These are phyloP conservation scores for Salix exigua DNA, from an alignment of 345 rosid species.

Conservation along the genomic window DNA sequence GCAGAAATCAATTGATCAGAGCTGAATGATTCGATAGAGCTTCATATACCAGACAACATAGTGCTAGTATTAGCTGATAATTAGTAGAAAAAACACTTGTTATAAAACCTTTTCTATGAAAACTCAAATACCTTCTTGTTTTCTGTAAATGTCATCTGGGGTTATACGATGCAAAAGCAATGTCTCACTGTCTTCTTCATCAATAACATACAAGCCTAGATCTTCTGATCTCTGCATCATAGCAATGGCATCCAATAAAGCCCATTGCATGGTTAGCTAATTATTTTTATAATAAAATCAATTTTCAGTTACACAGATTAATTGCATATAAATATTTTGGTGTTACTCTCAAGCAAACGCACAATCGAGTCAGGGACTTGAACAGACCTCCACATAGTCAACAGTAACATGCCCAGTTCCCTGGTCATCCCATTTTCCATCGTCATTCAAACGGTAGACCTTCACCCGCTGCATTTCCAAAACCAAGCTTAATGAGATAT, in stretches of 20 bases:
- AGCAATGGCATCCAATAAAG: not conserved
- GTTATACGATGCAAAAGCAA: slow-evolving; percentile 75
- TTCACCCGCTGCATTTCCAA: slow-evolving; percentile 68
- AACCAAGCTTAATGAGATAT: not conserved
- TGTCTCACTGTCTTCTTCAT: slow-evolving; percentile 80
- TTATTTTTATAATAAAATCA: not conserved
- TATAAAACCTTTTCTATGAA: not conserved
- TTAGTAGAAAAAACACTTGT: not conserved
- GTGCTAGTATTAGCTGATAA: not conserved
- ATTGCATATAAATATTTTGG: not conserved
- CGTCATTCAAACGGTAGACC: slow-evolving; percentile 63
- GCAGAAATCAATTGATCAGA: not conserved
- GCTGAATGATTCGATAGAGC: not conserved
- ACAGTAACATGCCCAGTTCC: slow-evolving; percentile 85
- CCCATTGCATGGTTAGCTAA: not conserved
- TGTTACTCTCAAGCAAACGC: not conserved
- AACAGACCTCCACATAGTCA: slow-evolving; percentile 80
- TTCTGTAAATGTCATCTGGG: slow-evolving; percentile 74
- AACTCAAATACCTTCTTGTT: slow-evolving; percentile 75
- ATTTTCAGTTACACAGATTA: not conserved
- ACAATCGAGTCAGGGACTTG: not conserved
- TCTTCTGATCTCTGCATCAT: slow-evolving; percentile 71
- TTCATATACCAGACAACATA: not conserved
- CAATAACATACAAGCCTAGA: slow-evolving; percentile 64
- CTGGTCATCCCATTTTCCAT: slow-evolving; percentile 94